Base-by-base conservation (phyloP, 2,329 filamentous ascomycete genomes). In the Didymosphaeria variabile region DNA sequence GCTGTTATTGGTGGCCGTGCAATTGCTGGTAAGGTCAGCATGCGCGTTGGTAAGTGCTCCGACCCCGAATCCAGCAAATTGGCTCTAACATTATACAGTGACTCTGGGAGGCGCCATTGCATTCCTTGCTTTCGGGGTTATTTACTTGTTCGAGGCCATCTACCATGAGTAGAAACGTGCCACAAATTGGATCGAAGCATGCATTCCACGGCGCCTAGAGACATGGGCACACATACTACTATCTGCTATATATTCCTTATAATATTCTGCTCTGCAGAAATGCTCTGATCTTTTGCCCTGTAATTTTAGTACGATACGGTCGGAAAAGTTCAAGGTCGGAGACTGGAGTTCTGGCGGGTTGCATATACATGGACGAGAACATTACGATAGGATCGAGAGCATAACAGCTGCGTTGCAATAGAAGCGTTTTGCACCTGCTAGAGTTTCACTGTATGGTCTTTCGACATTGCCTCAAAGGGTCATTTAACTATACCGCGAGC, bases 1-100 rank as follows among this genome's bases (percentile, higher is more conserved):
- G 95, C 95, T 45, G 95, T 99, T 42, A 85, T 99, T 62, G 95
- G 95, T 46, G 95, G 95, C 12, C 87, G 93, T 71, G 94, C 95
- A 55, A 92, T 99, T 78, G 95, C 95, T 45, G 95, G 95, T 34
- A 90, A 87, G 76, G 95, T 99, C 67, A 98, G 94, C 82, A 88
- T 99, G 82, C 91, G 93, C 86, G 91, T 97, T 84, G 93, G 94
- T 97, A 87, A 86, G 93, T 90, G 46, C 5, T 29, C 8, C 8
- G 21, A 15, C 26, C 12, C 9, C 9, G 26, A 29, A 15, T 15
- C 8, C 10, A 21, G 0, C 9, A 46, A 29, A 26, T 60, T 53
- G 58, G 64, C 19, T 36, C 77, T 82, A 65, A 75, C 67, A 40
- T 15, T 21, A 44, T 23, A 65, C 64, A 97, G 95, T 98, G 38